Conservation (phyloP, 2,329 filamentous ascomycete species). For the Aspergillus sojae region DNA sequence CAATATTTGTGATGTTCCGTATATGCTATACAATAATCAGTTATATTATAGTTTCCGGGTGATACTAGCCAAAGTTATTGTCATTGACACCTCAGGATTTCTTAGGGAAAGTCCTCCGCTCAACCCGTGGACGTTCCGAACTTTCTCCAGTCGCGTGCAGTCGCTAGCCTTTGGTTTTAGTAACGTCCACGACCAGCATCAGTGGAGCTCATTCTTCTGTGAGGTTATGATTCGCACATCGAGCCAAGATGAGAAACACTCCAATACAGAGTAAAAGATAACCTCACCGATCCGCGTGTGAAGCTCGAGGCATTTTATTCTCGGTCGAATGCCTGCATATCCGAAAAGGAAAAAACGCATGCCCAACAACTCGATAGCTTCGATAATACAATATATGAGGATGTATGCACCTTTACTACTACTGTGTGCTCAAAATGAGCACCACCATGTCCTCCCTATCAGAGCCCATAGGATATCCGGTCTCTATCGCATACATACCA, state of each 20-base stretch:
- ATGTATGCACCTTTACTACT: neutral
- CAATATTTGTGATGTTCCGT: neutral
- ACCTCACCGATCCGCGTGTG: conserved; percentile 12
- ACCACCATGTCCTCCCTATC: neutral
- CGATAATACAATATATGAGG: neutral
- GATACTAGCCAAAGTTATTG: neutral
- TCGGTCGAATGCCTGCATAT: neutral
- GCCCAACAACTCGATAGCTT: neutral
- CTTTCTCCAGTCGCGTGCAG: conserved; percentile 14
- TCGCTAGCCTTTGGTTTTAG: conserved; percentile 8
- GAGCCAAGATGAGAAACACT: conserved; percentile 8
- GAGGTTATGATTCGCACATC: conserved; percentile 12
- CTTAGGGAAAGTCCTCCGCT: neutral
- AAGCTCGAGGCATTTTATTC: conserved; percentile 14
- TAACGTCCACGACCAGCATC: conserved; percentile 7
- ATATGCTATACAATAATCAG: neutral
- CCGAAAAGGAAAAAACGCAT: neutral
- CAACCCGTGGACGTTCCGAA: neutral
- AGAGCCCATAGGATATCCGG: neutral
- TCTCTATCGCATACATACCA: neutral
- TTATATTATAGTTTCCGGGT: neutral
- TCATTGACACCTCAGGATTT: neutral
- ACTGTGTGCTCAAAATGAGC: neutral
- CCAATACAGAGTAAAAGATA: conserved; percentile 7
- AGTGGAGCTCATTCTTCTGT: conserved; percentile 13